Conservation (phyloP, 2,329 filamentous ascomycete genomes). For the Trichoderma endophyticum region DNA sequence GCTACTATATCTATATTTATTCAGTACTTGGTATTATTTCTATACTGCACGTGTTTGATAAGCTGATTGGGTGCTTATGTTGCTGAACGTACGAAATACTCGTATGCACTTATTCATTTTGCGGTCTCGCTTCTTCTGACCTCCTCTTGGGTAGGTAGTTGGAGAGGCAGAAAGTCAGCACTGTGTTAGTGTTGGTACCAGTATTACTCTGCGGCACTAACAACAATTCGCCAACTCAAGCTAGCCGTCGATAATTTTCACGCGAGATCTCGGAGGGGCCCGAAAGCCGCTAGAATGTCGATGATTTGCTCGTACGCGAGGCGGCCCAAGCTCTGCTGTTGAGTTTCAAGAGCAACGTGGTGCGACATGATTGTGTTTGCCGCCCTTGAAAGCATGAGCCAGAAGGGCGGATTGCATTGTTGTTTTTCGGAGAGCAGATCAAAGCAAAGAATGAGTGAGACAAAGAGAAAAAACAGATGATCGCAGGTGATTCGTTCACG, state of each 20-base stretch:
- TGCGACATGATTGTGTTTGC: background rate
- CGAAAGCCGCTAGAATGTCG: background rate
- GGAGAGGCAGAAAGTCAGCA: too few relatives aligned
- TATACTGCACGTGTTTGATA: too few relatives aligned
- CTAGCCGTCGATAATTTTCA: background rate
- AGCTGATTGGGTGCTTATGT: too few relatives aligned
- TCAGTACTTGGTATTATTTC: too few relatives aligned
- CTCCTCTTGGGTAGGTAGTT: background rate
- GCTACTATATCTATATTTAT: too few relatives aligned
- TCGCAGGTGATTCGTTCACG: background rate
- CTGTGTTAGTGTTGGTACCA: background rate
- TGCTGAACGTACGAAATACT: too few relatives aligned
- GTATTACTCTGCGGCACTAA: background rate
- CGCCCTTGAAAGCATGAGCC: background rate
- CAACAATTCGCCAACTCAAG: background rate
- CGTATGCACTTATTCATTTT: too few relatives aligned
- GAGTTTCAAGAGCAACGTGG: slow-evolving; percentile 8
- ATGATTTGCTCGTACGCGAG: background rate
- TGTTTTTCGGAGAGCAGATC: background rate
- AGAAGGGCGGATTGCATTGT: background rate
- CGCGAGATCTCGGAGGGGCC: slow-evolving; percentile 1
- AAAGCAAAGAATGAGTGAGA: background rate
- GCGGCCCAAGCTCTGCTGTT: background rate
- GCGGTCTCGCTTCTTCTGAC: too few relatives aligned
- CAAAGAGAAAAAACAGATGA: background rate